Base-by-base conservation (phyloP, 2,329 filamentous ascomycete genomes). In the Tolypocladium cylindrosporum region DNA sequence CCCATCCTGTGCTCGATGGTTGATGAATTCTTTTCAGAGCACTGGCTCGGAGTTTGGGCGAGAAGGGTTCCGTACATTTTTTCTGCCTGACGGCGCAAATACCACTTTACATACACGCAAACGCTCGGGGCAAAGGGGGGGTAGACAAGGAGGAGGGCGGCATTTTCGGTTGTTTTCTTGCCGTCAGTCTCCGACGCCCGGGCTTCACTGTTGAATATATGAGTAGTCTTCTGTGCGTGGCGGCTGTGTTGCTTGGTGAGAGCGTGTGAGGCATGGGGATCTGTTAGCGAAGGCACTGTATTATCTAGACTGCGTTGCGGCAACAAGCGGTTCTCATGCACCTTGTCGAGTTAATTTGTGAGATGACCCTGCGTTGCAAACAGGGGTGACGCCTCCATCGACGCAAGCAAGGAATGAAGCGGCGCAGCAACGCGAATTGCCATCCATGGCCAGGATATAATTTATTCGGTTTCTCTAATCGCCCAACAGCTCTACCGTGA, bases 31-130 rank as follows among this genome's bases (percentile, higher is more conserved):
- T 34, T 54, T 41, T 31, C 36, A 37, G 21, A 55, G 40, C 41
- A 55, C 53, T 39, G 53, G 53, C 39, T 43, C 43, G 53, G 53
- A 55, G 53, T 55, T 43, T 39, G 51, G 31, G 53, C 40, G 53
- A 43, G 53, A 55, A 43, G 24, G 53, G 13, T 48, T 27, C 19
- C 9, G 19, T 34, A 6, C 34, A 16, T 48, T 48, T 14, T 52
- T 52, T 52, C 31, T 52, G 13, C 48, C 36, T 52, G 31, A 37
- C 31, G 52, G 39, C 53, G n/a, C 53, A 42, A 43, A 62, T 59
- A 65, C 57, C 65, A 66, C 59, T 40, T 67, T 52, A 37, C 48
- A 37, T 52, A 65, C 60, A 67, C 40, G 24, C 50, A 54, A 54
- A 34, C 16, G 45, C 11, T 37, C 19, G 14, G 52, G 24, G 1